phyloP scores from a whole-genome alignment of 2,329 filamentous ascomycete species.

The Paramyrothecium sp. region DNA sequence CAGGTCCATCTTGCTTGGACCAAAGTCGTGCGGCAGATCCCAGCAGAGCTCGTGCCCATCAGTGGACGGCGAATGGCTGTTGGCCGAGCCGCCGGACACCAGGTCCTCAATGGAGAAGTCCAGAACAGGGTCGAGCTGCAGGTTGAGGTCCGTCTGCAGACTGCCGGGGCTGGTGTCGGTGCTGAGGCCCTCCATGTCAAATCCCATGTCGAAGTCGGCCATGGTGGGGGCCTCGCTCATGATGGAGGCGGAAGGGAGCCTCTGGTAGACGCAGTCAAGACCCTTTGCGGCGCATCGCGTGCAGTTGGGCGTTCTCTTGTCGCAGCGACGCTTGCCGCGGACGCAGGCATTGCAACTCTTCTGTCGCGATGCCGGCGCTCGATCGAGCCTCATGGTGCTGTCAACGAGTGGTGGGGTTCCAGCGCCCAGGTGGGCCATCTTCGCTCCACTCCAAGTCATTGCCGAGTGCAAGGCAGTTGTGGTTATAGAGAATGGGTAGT shows the following conservation, averaged over 20 bases:
- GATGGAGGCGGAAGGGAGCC: constrained; percentile 24
- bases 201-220: constrained; percentile 34
- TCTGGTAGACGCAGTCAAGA: constrained; percentile 40
- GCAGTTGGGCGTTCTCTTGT: constrained; percentile 42
- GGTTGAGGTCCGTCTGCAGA: constrained; percentile 15
- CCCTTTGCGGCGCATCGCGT: constrained; percentile 40
- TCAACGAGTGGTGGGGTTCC: background rate
- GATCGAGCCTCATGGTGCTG: constrained; percentile 20
- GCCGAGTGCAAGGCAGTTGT: background rate
- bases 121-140: constrained; percentile 23
- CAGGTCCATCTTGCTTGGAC: constrained; percentile 26
- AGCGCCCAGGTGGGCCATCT: background rate
- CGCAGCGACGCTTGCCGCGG: constrained; percentile 45
- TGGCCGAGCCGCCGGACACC: constrained; percentile 18
- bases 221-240: constrained; percentile 16
- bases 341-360: constrained; percentile 51
- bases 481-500: background rate
- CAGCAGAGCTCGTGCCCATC: constrained; percentile 9
- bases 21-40: constrained; percentile 19
- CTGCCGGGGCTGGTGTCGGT: constrained; percentile 30
- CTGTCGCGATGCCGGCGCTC: constrained; percentile 42
- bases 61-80: background rate
- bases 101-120: constrained; percentile 35
- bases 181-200: constrained; percentile 30
- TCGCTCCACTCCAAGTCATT: background rate